These are phyloP conservation scores for Yarrowia sp. DNA, from an alignment of 805 yeast species.

Conservation along the genomic window DNA sequence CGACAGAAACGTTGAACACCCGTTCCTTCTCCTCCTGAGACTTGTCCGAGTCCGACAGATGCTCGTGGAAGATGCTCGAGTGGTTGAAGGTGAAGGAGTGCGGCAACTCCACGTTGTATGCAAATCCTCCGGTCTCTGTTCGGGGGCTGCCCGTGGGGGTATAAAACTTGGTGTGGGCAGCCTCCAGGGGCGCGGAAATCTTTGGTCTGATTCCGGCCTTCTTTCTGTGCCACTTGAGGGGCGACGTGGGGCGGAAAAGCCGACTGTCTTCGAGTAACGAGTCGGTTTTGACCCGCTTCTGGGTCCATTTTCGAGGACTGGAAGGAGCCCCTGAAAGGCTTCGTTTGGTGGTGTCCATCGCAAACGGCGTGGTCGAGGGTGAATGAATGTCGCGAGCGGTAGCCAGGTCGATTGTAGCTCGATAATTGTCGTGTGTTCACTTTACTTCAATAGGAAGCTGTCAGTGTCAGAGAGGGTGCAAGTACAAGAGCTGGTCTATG, in stretches of 20 bases:
- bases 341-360: constrained; percentile 26
- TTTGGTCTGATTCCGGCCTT: constrained; percentile 6
- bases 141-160: constrained; percentile 17
- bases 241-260: constrained; percentile 22
- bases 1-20: constrained; percentile 2
- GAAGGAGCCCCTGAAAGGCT: constrained; percentile 5
- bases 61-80: constrained; percentile 34
- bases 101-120: constrained; percentile 11
- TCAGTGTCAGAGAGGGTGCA: background rate
- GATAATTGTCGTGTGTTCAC: background rate
- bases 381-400: too few relatives aligned
- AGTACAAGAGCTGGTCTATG: background rate
- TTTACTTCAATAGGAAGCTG: constrained; percentile 12
- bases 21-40: constrained; percentile 12
- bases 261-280: constrained; percentile 20
- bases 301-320: constrained; percentile 25
- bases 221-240: constrained; percentile 38
- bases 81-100: constrained; percentile 28
- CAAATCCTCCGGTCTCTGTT: constrained; percentile 4
- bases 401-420: too few relatives aligned
- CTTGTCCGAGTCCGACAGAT: constrained; percentile 22
- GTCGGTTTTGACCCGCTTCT: constrained; percentile 30
- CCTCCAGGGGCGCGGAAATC: constrained; percentile 10
- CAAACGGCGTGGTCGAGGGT: background rate
- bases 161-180: constrained; percentile 5